Conservation (phyloP, 2,329 filamentous ascomycete genomes). For the Nemania diffusa region DNA sequence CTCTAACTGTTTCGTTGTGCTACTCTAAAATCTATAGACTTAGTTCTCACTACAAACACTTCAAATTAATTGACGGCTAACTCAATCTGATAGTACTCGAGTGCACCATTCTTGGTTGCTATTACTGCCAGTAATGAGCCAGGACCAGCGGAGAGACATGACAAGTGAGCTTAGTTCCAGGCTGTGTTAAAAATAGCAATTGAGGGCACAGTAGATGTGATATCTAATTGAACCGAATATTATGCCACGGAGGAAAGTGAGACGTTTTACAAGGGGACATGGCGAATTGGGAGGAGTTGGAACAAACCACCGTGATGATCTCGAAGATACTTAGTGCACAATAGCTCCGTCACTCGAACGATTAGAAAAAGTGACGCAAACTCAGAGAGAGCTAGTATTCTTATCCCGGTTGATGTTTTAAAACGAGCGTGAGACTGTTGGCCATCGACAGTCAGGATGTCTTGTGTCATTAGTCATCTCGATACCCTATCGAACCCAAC, state of each 20-base stretch:
- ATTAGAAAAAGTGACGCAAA: not conserved
- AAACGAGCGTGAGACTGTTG: no score
- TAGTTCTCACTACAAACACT: not conserved
- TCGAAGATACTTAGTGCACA: not conserved
- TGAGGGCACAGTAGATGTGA: not conserved
- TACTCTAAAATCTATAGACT: not conserved
- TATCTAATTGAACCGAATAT: not conserved
- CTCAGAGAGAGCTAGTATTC: no score
- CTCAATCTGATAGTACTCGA: not conserved
- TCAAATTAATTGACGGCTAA: not conserved
- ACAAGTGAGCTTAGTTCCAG: not conserved
- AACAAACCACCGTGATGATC: not conserved
- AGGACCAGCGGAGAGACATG: slow-evolving; percentile 4
- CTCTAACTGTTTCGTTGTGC: not conserved
- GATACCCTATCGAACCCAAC: no score
- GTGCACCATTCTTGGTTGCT: not conserved
- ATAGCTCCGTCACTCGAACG: not conserved
- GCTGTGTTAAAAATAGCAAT: not conserved
- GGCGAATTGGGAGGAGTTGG: not conserved
- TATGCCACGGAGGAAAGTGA: not conserved
- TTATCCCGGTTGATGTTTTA: no score
- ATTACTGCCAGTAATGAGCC: not conserved
- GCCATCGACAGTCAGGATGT: no score
- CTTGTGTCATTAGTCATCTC: no score
- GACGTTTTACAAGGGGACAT: not conserved